Percentiles rank a stretch among this genome's conserved stretches.
Evolutionary conservation across 208 protist genomes (phyloP).

Genomic region (Lotmaria passim): DNA sequence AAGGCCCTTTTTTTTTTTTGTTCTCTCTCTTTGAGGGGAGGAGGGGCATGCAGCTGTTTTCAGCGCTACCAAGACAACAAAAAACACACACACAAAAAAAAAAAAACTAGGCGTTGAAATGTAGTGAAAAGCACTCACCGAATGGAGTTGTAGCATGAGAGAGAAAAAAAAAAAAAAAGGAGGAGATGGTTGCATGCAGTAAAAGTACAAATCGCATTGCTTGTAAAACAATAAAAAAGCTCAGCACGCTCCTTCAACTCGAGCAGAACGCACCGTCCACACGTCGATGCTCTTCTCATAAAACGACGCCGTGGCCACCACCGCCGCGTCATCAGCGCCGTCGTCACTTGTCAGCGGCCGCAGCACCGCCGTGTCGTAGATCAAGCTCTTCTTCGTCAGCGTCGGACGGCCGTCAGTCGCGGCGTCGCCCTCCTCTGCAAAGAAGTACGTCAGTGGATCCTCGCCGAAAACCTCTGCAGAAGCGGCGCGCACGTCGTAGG

Average conservation of each 20-base stretch:
- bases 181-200: too few relatives aligned
- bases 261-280: slow-evolving; percentile 44
- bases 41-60: too few relatives aligned
- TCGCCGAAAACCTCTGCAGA: slow-evolving; percentile 48
- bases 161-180: too few relatives aligned
- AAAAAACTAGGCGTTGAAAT: too few relatives aligned
- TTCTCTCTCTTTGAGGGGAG: too few relatives aligned
- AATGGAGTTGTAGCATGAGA: too few relatives aligned
- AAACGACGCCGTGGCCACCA: slow-evolving; percentile 76
- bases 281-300: slow-evolving; percentile 75
- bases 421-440: slow-evolving; percentile 7
- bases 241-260: background rate
- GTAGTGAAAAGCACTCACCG: too few relatives aligned
- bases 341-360: background rate
- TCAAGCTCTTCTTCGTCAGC: slow-evolving; percentile 48
- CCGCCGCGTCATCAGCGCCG: background rate
- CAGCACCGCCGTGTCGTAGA: slow-evolving; percentile 80
- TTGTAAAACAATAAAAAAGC: background rate
- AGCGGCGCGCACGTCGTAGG: slow-evolving; percentile 47
- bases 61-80: too few relatives aligned
- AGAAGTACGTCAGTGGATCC: slow-evolving; percentile 30
- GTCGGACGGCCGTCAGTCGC: background rate
- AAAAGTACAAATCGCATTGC: too few relatives aligned
- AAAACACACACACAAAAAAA: too few relatives aligned
- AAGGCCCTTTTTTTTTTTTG: too few relatives aligned